Conservation (phyloP, 2,329 filamentous ascomycete species). For the Hymenoscyphus repandus region DNA sequence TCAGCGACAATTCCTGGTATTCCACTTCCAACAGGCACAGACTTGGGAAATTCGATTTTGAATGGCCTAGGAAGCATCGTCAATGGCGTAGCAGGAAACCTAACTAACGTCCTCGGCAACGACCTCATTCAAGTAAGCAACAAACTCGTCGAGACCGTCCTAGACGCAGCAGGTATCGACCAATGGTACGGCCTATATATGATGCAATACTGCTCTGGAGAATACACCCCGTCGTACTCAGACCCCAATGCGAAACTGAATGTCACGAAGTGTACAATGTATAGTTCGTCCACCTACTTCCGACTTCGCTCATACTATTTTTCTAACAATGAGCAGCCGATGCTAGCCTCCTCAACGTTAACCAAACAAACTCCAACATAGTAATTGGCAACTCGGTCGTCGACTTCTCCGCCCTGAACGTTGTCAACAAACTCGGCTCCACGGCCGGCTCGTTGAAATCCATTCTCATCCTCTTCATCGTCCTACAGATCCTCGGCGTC, state of each 20-base stretch:
- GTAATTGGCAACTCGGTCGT: conserved; percentile 13
- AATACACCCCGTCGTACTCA: conserved; percentile 9
- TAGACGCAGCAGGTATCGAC: conserved; percentile 10
- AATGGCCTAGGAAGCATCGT: conserved; percentile 6
- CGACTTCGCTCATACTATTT: neutral
- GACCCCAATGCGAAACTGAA: conserved; percentile 5
- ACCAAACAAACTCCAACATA: conserved; percentile 12
- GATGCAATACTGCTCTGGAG: conserved; percentile 11
- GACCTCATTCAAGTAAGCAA: conserved; percentile 8
- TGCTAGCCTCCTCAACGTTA: neutral
- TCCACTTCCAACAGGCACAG: neutral
- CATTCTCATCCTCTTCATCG: conserved; percentile 8
- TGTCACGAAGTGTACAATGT: conserved; percentile 7
- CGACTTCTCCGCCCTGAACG: conserved; percentile 18
- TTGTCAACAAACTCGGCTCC: conserved; percentile 11
- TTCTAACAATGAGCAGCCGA: conserved; percentile 4
- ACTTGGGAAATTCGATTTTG: neutral
- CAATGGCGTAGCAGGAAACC: conserved; percentile 4
- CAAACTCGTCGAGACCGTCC: conserved; percentile 5
- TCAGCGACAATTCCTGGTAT: neutral
- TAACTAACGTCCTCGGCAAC: conserved; percentile 4
- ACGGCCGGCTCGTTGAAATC: neutral
- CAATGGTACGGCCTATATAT: conserved; percentile 17
- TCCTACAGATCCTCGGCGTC: conserved; percentile 15
- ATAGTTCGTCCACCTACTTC: conserved; percentile 7